Base-by-base conservation (phyloP, 2,329 filamentous ascomycete genomes). In the Rhynchosporium agropyri region DNA sequence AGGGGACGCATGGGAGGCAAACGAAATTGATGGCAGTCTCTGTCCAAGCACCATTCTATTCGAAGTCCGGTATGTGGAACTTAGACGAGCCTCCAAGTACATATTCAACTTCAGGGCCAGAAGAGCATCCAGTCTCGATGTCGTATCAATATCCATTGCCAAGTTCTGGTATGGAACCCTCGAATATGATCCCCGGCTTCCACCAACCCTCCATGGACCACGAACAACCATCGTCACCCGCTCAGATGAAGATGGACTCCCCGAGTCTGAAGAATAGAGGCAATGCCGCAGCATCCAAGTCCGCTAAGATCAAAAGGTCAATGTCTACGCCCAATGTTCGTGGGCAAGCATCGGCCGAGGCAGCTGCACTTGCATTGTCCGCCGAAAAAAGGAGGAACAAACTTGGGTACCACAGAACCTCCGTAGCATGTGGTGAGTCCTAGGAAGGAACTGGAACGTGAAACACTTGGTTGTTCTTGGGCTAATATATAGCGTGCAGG, bases 381-480 rank as follows among this genome's bases (percentile, higher is more conserved):
- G 81, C 84, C 42, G 85, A 89, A 70, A 90, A 89, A 75, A 85
- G 87, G 74, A 87, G 93, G 74, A 97, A 97, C 77, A 97, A 96
- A 78, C 83, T 98, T 65, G 94, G 94, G 45, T 98, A 98, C 75
- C 94, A 97, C 79, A 87, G 94, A 73, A 97, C 92, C 42, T 96
- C 93, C 50, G 91, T 97, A 71, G 95, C 94, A 70, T 98, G 94
- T 80, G 90, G 94, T 98, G 84, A 85, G 93, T 87, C 3, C 50
- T 48, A 31, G 61, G 42, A 63, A 33, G 46, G 69, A 65, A 45
- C n/a, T 26, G n/a, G 51, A 10, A 28, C 43, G 38, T 51, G 46
- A 31, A 15, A 3, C 46, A 20, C 33, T 42, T 48, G n/a, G 9
- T 7, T 13, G 15, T 20, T 26, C n/a, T n/a, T n/a, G 48, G 26